Evolutionary conservation across 192 early-diverging fungal species (phyloP), one percentile per base, ranked within the genome.

Genomic region (Jimgerdemannia lactiflua): DNA sequence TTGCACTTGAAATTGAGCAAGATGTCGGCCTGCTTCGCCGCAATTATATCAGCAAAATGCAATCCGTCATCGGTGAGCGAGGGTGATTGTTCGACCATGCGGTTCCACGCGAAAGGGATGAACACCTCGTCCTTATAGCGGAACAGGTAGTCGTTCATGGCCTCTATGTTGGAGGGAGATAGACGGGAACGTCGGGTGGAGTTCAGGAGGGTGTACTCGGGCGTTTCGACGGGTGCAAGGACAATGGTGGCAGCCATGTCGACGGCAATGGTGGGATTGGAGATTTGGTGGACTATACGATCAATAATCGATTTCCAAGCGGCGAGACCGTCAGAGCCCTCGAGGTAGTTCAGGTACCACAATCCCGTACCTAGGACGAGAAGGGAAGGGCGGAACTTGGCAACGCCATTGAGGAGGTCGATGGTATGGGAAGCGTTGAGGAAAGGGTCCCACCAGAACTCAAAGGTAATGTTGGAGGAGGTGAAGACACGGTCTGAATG

Each of bases 391-490:
- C 14, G 49, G 2, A 59, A 10, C 49, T 59, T 6, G 67, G 44
- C 42, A 20, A 43, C 65, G 39, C 59, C 72, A 29, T 19, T 64
- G 65, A 84, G 67, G 2, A 80, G 44, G 4, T 80, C 65, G 40
- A 70, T 17, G 29, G 86, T 86, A 9, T 71, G 74, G 0, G 87
- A 78, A 0, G 78, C 68, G 68, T 88, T 92, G 69, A 90, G 79
- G 41, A 85, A 91, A 4, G 92, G 93, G 71, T 94, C 93, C 93
- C 93, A 94, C 69, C 85, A 81, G 69, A 94, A 93, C 42, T 85
- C 78, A 43, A 92, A 82, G 0, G 81, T 77, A 41, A 85, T 59
- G 9, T 71, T 77, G 17, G 79, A 78, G 4, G 67, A 63, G 14
- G 65, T 72, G 4, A 70, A 42, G 42, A 77, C 79, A 41, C 78